A percentile compares a stretch with the other conserved stretches of the same genome.
phyloP scores from a whole-genome alignment of 2,329 filamentous ascomycete genomes.

The Colletotrichum godetiae region DNA sequence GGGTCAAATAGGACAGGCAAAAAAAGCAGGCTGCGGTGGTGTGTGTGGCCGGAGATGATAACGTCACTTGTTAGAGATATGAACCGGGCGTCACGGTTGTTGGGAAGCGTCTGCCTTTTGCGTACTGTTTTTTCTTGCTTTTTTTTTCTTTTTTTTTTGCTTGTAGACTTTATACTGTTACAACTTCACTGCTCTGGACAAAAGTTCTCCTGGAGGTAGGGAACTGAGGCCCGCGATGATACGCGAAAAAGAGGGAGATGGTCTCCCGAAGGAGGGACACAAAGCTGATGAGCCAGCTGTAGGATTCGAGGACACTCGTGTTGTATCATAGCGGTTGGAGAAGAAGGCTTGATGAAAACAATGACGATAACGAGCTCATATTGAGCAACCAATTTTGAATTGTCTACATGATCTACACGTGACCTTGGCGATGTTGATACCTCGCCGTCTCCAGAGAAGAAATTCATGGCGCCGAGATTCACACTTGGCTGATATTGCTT shows the following conservation, averaged over 20 bases:
- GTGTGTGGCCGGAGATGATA: slow-evolving; percentile 30
- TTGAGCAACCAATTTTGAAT: slow-evolving; percentile 18
- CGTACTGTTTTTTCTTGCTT: slow-evolving; percentile 4
- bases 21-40: slow-evolving; percentile 30
- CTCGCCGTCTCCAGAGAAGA: background rate
- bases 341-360: slow-evolving; percentile 33
- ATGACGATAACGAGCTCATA: slow-evolving; percentile 28
- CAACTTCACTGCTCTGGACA: slow-evolving; percentile 28
- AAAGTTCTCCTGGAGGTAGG: slow-evolving; percentile 12
- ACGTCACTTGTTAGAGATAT: slow-evolving; percentile 36
- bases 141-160: slow-evolving; percentile 16
- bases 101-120: slow-evolving; percentile 35
- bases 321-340: slow-evolving; percentile 37
- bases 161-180: slow-evolving; percentile 36
- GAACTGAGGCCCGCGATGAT: slow-evolving; percentile 17
- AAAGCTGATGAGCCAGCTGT: slow-evolving; percentile 29
- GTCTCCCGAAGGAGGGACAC: slow-evolving; percentile 14
- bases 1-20: slow-evolving; percentile 24
- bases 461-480: background rate
- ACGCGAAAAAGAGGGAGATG: slow-evolving; percentile 7
- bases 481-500: slow-evolving; percentile 7
- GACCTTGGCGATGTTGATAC: background rate
- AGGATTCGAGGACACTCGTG: slow-evolving; percentile 35
- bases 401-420: background rate
- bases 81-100: slow-evolving; percentile 34